Base-by-base conservation (phyloP, 768 basidiomycete genomes). In the Leucocoprinus sp. region DNA sequence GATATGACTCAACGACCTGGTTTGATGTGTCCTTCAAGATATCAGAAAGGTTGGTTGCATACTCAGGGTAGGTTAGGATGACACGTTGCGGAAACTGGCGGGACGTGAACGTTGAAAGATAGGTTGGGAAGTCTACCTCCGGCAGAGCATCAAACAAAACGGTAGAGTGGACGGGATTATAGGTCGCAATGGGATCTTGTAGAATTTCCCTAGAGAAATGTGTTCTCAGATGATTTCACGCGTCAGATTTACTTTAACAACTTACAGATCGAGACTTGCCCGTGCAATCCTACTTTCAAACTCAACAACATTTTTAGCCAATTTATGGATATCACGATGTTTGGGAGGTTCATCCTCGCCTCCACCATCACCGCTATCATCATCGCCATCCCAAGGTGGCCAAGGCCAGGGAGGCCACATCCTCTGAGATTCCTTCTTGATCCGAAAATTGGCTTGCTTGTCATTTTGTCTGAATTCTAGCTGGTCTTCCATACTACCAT, bases 351-450 rank as follows among this genome's bases (percentile, higher is more conserved):
- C 71, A 22, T 73, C 68, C 14, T 64, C 67, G 23, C 61, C 64
- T 19, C 68, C 70, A 8, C 62, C 61, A 27, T 64, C 63, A 5
- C 67, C 67, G 23, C 66, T 69, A n/a, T 71, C 78, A 14, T 71
- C 78, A 23, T 80, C 79, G 19, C 64, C 79, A 34, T 74, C 82
- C 85, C 86, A 92, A 4, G 91, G 90, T 57, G 87, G 84, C 84
- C 84, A 84, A 12, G 84, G 82, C 83, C 84, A 82, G 29, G 83
- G 83, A 34, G 85, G 86, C 84, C 83, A 87, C 22, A 76, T 67
- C 12, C 37, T 65, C 70, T 22, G 60, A 46, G 50, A 69, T 51
- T 36, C 42, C 4, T 39, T 43, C 36, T 44, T 40, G 27, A 51
- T 43, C 26, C 45, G 39, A 27, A 35, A 48, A n/a, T 40, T 24